phyloP scores from a whole-genome alignment of 768 basidiomycete genomes.

The Podaxis rugospora region DNA sequence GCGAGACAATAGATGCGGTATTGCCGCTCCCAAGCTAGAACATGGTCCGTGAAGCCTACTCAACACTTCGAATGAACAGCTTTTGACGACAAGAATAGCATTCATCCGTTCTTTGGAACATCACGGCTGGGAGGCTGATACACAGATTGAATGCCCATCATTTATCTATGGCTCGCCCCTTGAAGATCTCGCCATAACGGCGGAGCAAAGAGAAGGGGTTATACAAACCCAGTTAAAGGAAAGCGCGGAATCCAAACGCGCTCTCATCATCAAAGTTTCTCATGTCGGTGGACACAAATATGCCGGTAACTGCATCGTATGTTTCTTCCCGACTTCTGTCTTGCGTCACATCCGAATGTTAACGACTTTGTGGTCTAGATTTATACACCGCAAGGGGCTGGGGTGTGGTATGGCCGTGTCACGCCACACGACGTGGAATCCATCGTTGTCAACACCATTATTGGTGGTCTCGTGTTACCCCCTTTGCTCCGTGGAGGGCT shows the following conservation, averaged over 20 bases:
- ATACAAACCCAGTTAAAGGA: slow-evolving; percentile 49
- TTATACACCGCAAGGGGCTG: slow-evolving; percentile 79
- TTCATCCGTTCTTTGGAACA: slow-evolving; percentile 59
- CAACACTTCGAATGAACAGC: not conserved
- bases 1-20: slow-evolving; percentile 87
- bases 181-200: slow-evolving; percentile 51
- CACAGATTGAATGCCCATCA: slow-evolving; percentile 59
- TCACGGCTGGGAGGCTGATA: slow-evolving; percentile 74
- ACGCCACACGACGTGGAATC: slow-evolving; percentile 85
- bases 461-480: slow-evolving; percentile 79
- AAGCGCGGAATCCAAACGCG: slow-evolving; percentile 55
- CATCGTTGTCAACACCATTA: slow-evolving; percentile 83
- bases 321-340: slow-evolving; percentile 26
- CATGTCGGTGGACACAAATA: slow-evolving; percentile 95
- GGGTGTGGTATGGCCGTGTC: slow-evolving; percentile 93
- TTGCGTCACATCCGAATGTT: not conserved
- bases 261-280: slow-evolving; percentile 80
- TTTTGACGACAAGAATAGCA: slow-evolving; percentile 32
- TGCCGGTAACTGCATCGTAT: slow-evolving; percentile 85
- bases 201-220: slow-evolving; percentile 51
- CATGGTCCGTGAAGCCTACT: slow-evolving; percentile 41
- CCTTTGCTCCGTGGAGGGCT: slow-evolving; percentile 83
- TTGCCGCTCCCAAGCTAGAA: slow-evolving; percentile 82
- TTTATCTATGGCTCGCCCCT: slow-evolving; percentile 47
- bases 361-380: slow-evolving; percentile 44